These are phyloP conservation scores for Sporothrix phasma DNA, from an alignment of 2,329 filamentous ascomycete species.

Conservation along the genomic window DNA sequence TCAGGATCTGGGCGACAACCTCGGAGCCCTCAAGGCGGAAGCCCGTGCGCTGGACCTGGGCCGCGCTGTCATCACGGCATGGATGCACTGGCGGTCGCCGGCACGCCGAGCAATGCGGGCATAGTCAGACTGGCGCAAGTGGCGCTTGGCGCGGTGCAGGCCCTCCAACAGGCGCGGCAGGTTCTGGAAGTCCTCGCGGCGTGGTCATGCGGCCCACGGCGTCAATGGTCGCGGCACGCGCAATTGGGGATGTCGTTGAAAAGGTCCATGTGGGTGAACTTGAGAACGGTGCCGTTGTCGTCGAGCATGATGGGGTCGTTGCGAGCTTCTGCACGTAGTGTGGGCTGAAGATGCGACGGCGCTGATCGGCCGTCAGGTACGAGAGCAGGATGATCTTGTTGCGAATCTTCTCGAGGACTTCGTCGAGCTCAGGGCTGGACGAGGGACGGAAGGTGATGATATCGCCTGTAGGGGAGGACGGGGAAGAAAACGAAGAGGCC, in stretches of 20 bases:
- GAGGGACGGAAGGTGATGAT: slow-evolving; percentile 41
- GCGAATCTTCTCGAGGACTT: slow-evolving; percentile 43
- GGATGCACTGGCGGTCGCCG: slow-evolving; percentile 32
- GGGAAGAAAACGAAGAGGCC: background rate
- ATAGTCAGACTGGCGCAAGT: slow-evolving; percentile 27
- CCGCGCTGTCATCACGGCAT: slow-evolving; percentile 42
- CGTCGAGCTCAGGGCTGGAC: slow-evolving; percentile 44
- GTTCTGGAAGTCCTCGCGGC: slow-evolving; percentile 42
- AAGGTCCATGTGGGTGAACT: slow-evolving; percentile 39
- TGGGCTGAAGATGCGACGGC: slow-evolving; percentile 40
- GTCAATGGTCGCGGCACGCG: slow-evolving; percentile 28
- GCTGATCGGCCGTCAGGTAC: slow-evolving; percentile 45
- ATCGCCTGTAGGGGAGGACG: slow-evolving; percentile 17
- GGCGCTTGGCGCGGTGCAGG: slow-evolving; percentile 32
- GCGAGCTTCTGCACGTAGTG: slow-evolving; percentile 40
- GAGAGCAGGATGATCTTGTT: slow-evolving; percentile 51
- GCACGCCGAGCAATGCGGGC: slow-evolving; percentile 34
- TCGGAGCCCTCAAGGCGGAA: slow-evolving; percentile 34
- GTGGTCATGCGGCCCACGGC: slow-evolving; percentile 39
- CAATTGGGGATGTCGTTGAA: slow-evolving; percentile 34
- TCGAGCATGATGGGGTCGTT: slow-evolving; percentile 48
- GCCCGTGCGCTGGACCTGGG: slow-evolving; percentile 36
- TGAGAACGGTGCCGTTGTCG: slow-evolving; percentile 45
- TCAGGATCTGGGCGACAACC: slow-evolving; percentile 31
- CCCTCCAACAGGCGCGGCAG: slow-evolving; percentile 43